Evolutionary conservation across 2,329 filamentous ascomycete genomes (phyloP), one percentile per base, ranked within the genome.

Genomic region (Phaeosphaeria sp.): DNA sequence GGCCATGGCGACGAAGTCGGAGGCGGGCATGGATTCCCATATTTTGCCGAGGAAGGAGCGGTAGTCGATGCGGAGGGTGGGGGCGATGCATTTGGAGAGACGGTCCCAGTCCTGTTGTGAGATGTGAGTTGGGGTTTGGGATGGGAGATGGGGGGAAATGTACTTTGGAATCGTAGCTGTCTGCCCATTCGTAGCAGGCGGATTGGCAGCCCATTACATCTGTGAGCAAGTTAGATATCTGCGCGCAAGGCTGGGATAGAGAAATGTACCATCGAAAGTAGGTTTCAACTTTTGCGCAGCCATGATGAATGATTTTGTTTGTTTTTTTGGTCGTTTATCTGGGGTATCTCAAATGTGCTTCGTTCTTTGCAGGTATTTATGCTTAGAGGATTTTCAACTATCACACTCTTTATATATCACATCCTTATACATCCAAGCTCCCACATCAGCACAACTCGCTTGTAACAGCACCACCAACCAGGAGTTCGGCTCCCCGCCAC

Each of bases 61-160:
- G 83, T 93, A 93, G 81, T 93, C 90, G 68, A 92, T 84, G 82
- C 78, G 79, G 15, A 87, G 71, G 1, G 83, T 87, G 1, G 88
- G 87, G 2, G 88, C 87, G 64, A 90, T 87, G 79, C 84, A 85
- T 62, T 83, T 84, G 64, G 79, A 71, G 25, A 89, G 81, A 51
- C 85, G 83, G 15, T 81, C 79, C 86, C 87, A 89, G 77, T 89
- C 85, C 77, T 77, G 54, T 27, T 4, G 9, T 4, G 20, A 5
- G 41, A 18, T 52, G 21, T 11, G 3, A 11, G 30, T 36, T 36
- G 30, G 6, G 7, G 13, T 11, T 11, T 3, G 30, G 13, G 30
- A 11, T 11, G 7, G 30, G 11, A 15, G 13, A 3, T 36, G 5
- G 3, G 30, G 30, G 13, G 30, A 15, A 11, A 54, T 63, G 39